phyloP scores from a whole-genome alignment of 202 grass and related monocot genomes.

The Brachypodium distachyon region DNA sequence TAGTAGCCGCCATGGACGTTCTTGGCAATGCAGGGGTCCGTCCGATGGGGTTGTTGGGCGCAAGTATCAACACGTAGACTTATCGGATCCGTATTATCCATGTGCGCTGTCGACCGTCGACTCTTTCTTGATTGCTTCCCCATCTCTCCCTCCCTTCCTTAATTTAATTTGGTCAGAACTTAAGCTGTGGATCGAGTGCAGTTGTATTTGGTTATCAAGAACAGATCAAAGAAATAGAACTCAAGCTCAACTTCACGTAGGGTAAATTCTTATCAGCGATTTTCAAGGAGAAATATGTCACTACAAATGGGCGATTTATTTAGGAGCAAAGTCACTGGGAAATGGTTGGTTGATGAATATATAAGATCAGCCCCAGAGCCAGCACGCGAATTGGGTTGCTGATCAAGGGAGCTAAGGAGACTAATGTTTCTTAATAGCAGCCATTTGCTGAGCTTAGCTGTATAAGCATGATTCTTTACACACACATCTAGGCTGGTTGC shows the following conservation, averaged over 20 bases:
- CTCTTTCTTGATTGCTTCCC: not conserved
- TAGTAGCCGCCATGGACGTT: conserved; percentile 19
- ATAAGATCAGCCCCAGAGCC: too few species aligned
- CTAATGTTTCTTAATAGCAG: conserved; percentile 12
- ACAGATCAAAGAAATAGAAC: not conserved
- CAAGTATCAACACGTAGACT: conserved; percentile 19
- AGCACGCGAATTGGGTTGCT: not conserved
- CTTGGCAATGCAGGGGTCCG: conserved; percentile 4
- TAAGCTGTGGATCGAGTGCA: not conserved
- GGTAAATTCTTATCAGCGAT: too few species aligned
- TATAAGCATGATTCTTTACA: conserved; percentile 28
- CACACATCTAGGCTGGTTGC: conserved; percentile 36
- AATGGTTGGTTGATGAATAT: not conserved
- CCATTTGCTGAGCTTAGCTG: conserved; percentile 30
- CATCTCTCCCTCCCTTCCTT: not conserved
- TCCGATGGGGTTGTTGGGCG: not conserved
- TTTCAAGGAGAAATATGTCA: too few species aligned
- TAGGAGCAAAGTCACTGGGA: not conserved
- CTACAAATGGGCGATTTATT: too few species aligned
- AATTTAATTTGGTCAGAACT: not conserved
- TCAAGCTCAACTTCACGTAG: not conserved
- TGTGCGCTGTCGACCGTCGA: not conserved
- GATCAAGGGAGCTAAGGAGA: not conserved
- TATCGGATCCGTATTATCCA: not conserved
- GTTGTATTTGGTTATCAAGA: not conserved